These are phyloP conservation scores for Heterobasidion annosum DNA, from an alignment of 1,284 basidiomycete species.

Conservation along the genomic window DNA sequence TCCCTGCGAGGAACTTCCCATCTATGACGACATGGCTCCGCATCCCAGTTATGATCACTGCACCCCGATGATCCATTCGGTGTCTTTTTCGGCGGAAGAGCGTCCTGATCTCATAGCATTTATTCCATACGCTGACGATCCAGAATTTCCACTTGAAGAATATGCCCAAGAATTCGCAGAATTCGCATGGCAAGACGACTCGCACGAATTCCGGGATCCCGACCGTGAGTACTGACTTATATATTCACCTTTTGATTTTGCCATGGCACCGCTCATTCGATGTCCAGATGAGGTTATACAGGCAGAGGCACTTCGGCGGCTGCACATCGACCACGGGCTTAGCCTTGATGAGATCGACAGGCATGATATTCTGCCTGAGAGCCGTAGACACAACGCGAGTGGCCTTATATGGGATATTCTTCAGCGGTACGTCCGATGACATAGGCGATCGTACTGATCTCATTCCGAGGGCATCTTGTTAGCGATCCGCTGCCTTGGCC, in stretches of 20 bases:
- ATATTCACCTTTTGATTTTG: not conserved
- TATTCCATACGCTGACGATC: not conserved
- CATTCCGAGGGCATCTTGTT: not conserved
- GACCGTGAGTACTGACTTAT: not conserved
- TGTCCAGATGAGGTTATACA: not conserved
- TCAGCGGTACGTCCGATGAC: not conserved
- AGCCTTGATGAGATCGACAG: not conserved
- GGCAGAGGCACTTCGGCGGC: not conserved
- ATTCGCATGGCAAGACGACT: not conserved
- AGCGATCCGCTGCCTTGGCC: not conserved
- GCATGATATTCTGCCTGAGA: not conserved
- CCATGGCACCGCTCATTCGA: not conserved
- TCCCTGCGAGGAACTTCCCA: not conserved
- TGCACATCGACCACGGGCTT: not conserved
- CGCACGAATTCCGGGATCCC: not conserved
- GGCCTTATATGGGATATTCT: not conserved
- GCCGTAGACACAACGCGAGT: not conserved
- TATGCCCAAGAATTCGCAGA: not conserved
- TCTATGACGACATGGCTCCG: not conserved
- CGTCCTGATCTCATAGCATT: not conserved
- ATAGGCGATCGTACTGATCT: not conserved
- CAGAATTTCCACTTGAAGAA: not conserved
- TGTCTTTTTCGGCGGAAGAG: not conserved
- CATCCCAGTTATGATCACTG: not conserved
- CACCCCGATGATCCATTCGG: not conserved